A percentile compares a stretch with the other conserved stretches of the same genome.
These are phyloP conservation scores for Pterocarpus macrocarpus DNA, from an alignment of 306 rosid species.

Conservation along the genomic window DNA sequence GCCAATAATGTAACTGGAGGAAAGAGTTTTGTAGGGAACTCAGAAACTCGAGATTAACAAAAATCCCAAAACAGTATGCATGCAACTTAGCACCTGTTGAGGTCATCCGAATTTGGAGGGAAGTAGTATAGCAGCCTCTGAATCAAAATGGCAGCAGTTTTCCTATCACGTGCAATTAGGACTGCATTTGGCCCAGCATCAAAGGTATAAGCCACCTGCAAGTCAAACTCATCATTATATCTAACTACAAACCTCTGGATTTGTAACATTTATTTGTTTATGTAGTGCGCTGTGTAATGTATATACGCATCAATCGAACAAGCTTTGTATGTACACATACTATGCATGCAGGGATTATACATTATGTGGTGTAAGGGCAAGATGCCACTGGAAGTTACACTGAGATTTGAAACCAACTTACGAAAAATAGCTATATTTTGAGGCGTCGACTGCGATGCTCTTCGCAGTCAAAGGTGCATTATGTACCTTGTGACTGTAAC, in stretches of 20 bases:
- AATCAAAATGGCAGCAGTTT: slow-evolving; percentile 83
- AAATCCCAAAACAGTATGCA: slow-evolving; percentile 37
- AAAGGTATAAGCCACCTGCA: slow-evolving; percentile 96
- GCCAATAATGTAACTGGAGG: slow-evolving; percentile 81
- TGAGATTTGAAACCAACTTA: slow-evolving; percentile 8
- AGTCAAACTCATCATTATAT: slow-evolving; percentile 23
- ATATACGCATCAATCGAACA: not conserved
- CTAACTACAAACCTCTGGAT: slow-evolving; percentile 16
- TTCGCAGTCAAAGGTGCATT: no score
- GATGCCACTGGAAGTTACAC: slow-evolving; percentile 6
- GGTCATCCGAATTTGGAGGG: slow-evolving; percentile 87
- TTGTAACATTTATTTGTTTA: not conserved
- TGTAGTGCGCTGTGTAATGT: not conserved
- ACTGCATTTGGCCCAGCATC: slow-evolving; percentile 99
- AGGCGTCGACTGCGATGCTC: no score
- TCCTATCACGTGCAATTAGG: slow-evolving; percentile 83
- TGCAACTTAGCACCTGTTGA: slow-evolving; percentile 67
- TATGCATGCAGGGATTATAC: not conserved
- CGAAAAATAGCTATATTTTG: not conserved
- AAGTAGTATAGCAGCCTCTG: slow-evolving; percentile 89
- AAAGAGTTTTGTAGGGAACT: slow-evolving; percentile 31
- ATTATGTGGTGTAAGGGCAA: slow-evolving; percentile 12
- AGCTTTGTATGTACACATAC: not conserved
- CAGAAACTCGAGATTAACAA: slow-evolving; percentile 43
- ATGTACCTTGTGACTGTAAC: no score